Evolutionary conservation across 768 basidiomycete species (phyloP).

Genomic region (Amanita muscaria): DNA sequence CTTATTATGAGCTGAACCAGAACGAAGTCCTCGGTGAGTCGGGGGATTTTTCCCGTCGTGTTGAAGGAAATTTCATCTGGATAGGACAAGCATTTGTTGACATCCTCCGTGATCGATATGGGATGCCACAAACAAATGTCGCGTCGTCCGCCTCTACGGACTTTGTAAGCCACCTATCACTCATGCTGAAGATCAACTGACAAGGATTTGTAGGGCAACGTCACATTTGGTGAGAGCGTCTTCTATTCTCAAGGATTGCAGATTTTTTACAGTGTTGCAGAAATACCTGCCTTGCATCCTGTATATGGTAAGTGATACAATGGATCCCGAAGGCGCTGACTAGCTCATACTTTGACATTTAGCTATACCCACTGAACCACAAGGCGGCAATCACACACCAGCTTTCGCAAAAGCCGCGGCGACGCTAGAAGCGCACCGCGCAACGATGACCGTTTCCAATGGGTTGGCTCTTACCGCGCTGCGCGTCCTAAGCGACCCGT

Average conservation of each 20-base stretch:
- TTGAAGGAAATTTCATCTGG: background rate
- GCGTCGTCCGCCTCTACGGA: constrained; percentile 60
- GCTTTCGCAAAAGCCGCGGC: constrained; percentile 54
- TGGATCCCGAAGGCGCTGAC: background rate
- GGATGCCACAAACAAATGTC: constrained; percentile 22
- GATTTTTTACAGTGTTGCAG: constrained; percentile 25
- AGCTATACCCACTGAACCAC: constrained; percentile 66
- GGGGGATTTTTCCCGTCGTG: background rate
- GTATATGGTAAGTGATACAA: constrained; percentile 39
- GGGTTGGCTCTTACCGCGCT: constrained; percentile 56
- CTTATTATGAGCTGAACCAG: constrained; percentile 52
- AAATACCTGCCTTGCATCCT: constrained; percentile 56
- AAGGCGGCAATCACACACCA: constrained; percentile 71
- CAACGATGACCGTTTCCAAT: constrained; percentile 48
- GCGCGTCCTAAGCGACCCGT: constrained; percentile 46
- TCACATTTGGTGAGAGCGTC: constrained; percentile 47
- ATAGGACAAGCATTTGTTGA: constrained; percentile 48
- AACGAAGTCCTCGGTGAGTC: constrained; percentile 45
- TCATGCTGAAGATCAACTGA: constrained; percentile 6
- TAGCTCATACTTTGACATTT: background rate
- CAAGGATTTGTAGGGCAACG: constrained; percentile 48
- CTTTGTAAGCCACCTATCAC: constrained; percentile 44
- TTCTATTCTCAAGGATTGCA: constrained; percentile 5
- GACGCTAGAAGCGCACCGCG: constrained; percentile 52
- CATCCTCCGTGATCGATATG: constrained; percentile 36